Evolutionary conservation across 805 yeast genomes (phyloP).

Genomic region (Teunomyces atbi): DNA sequence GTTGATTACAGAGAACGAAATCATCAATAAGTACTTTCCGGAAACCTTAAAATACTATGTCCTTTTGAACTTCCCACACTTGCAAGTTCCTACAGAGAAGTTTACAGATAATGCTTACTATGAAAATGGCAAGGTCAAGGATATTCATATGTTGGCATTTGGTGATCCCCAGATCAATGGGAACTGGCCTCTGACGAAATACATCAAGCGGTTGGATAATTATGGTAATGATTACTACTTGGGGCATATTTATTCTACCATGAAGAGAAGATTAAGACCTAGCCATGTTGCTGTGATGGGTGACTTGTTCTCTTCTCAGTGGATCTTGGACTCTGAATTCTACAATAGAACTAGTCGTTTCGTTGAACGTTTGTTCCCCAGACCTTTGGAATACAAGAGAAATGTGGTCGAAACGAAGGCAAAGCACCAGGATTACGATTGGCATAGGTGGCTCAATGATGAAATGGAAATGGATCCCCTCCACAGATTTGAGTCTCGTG

Average conservation of each 20-base stretch:
- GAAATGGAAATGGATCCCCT: slow-evolving; percentile 39
- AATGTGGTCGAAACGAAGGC: slow-evolving; percentile 47
- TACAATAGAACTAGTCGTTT: slow-evolving; percentile 74
- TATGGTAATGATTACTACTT: slow-evolving; percentile 87
- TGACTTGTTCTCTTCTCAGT: slow-evolving; percentile 88
- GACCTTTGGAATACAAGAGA: slow-evolving; percentile 50
- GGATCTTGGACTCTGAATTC: slow-evolving; percentile 89
- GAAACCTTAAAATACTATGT: slow-evolving; percentile 12
- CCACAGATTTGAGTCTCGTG: slow-evolving; percentile 34
- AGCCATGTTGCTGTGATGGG: slow-evolving; percentile 88
- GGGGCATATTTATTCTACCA: slow-evolving; percentile 73
- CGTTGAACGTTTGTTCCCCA: slow-evolving; percentile 64
- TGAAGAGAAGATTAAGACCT: slow-evolving; percentile 67
- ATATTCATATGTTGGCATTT: slow-evolving; percentile 70
- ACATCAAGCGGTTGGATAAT: slow-evolving; percentile 74
- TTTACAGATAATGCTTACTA: slow-evolving; percentile 5
- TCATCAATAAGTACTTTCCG: slow-evolving; percentile 13
- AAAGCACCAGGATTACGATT: slow-evolving; percentile 54
- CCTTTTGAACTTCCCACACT: slow-evolving; percentile 22
- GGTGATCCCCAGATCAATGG: slow-evolving; percentile 99
- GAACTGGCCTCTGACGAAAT: slow-evolving; percentile 66
- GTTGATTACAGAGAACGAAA: slow-evolving; percentile 5
- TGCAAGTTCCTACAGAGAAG: slow-evolving; percentile 11
- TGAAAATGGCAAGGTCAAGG: slow-evolving; percentile 28
- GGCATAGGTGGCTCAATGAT: slow-evolving; percentile 45